Evolutionary conservation across 2,329 filamentous ascomycete species (phyloP), one percentile per base, ranked within the genome.

Genomic region (Penicillium sp.): DNA sequence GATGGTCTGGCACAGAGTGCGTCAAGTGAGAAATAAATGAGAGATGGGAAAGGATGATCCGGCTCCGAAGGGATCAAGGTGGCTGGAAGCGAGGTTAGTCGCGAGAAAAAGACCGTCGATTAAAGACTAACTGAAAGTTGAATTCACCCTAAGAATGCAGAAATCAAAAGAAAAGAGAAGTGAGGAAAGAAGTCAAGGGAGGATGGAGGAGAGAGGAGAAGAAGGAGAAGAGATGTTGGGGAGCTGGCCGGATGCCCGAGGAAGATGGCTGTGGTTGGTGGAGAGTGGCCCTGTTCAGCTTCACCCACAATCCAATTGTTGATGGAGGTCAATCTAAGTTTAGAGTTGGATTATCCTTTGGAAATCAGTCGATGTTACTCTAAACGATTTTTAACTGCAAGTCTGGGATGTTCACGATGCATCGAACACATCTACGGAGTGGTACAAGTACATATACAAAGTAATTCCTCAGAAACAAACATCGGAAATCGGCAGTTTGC

Each of bases 11-110:
- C 45, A 55, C 53, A 57, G 61, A 52, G 53, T 57, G 61, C 49
- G 56, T 61, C 50, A 59, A 65, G 55, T 51, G 58, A 55, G 54
- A 46, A 56, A 55, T 60, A 56, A 56, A 60, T 59, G 61, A 48
- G 29, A 50, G 58, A 59, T 58, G 62, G 23, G 58, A 50, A 53
- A 62, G 53, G 61, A 60, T 65, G 61, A 62, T 61, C 65, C 29
- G 38, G 38, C 18, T 42, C 47, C 69, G 68, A 69, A 70, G 70
- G 68, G 64, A 68, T 66, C 59, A 60, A 69, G 65, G 66, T 70
- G 68, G 68, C 67, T 70, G 70, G 69, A 71, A 42, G 13, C 58
- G 61, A 54, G 40, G 51, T 65, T 65, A 64, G 67, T 65, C 60
- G 61, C 58, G 44, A 30, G 51, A 44, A 55, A 50, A 42, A 38